Percentiles rank a stretch among this genome's conserved stretches.
Evolutionary conservation across 2,329 filamentous ascomycete genomes (phyloP).

Genomic region (Nectriaceae sp.): DNA sequence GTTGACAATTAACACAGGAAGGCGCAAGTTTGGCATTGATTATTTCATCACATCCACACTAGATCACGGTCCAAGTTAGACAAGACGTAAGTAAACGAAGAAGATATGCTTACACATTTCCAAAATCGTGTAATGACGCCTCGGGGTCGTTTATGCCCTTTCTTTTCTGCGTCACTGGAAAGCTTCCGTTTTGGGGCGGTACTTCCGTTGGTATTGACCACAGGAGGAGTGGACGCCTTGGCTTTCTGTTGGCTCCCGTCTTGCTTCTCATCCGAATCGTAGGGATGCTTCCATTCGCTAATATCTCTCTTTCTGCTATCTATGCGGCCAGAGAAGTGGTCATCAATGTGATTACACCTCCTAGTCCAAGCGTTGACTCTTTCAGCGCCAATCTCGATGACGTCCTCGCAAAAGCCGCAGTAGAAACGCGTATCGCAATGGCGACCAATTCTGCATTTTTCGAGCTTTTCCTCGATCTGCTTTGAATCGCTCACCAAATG

Average conservation of each 20-base stretch:
- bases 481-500: conserved; percentile 42
- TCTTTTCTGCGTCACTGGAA: not conserved
- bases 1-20: too few relatives aligned
- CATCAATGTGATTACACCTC: conserved; percentile 72
- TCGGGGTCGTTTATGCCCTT: not conserved
- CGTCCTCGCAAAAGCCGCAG: conserved; percentile 78
- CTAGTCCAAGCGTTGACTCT: conserved; percentile 55
- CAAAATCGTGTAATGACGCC: not conserved
- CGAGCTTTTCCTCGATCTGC: conserved; percentile 45
- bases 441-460: conserved; percentile 61
- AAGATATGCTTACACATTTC: not conserved
- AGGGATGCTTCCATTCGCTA: conserved; percentile 54
- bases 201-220: not conserved
- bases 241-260: not conserved
- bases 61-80: not conserved
- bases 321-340: conserved; percentile 62
- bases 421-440: conserved; percentile 72
- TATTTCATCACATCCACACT: not conserved
- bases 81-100: not conserved
- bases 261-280: conserved; percentile 19
- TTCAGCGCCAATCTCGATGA: conserved; percentile 49
- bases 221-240: not conserved
- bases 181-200: not conserved
- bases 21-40: not conserved
- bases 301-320: conserved; percentile 44